Evolutionary conservation across 108 stramenopile species (phyloP).

Genomic region (Skeletonema costatum): DNA sequence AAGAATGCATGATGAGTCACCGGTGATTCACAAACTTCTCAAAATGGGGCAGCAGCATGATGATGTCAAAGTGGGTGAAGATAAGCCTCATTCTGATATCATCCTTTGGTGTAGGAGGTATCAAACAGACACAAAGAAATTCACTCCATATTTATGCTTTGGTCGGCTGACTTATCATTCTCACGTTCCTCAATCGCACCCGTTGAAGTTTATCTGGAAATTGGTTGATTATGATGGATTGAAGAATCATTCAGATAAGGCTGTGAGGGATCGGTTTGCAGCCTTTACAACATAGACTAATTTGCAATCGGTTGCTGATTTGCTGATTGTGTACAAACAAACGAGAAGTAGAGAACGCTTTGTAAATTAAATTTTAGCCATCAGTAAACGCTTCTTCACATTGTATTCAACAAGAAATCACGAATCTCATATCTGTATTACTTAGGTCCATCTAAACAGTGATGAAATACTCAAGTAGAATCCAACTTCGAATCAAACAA

Average conservation of each 20-base stretch:
- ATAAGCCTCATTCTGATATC: conserved; percentile 35
- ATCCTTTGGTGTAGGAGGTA: conserved; percentile 76
- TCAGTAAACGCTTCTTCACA: neutral
- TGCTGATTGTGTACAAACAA: too few species aligned
- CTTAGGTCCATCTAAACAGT: too few species aligned
- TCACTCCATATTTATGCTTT: conserved; percentile 46
- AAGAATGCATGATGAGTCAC: conserved; percentile 67
- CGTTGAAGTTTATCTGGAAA: conserved; percentile 75
- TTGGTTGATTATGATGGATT: conserved; percentile 66
- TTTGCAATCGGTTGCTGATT: too few species aligned
- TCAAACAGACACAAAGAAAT: conserved; percentile 34
- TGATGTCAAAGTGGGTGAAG: neutral
- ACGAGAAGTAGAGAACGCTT: too few species aligned
- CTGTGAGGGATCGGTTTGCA: conserved; percentile 7
- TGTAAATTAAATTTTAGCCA: too few species aligned
- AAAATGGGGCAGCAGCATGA: conserved; percentile 42
- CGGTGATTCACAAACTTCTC: conserved; percentile 63
- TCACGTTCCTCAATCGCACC: conserved; percentile 59
- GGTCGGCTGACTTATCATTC: conserved; percentile 48
- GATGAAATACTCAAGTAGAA: too few species aligned
- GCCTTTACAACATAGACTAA: neutral
- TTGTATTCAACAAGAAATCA: too few species aligned
- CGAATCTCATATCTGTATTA: too few species aligned
- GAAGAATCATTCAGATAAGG: conserved; percentile 9
- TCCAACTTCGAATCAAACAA: too few species aligned